Conservation (phyloP, 2,329 filamentous ascomycete genomes). For the Calonectria multiphialidica region DNA sequence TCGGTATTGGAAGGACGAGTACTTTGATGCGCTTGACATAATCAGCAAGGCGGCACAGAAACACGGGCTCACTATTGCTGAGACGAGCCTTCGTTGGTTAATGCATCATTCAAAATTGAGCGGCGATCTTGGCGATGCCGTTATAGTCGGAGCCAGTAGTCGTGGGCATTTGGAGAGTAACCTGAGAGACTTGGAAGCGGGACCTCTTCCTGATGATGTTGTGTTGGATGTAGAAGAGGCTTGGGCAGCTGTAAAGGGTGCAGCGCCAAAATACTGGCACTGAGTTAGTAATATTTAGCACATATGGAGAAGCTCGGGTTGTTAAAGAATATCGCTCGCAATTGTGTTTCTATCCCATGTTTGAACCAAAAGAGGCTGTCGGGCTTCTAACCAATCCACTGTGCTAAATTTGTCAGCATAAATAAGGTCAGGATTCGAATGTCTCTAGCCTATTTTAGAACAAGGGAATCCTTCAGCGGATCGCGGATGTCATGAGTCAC, state of each 20-base stretch:
- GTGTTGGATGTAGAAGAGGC: slow-evolving; percentile 58
- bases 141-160: slow-evolving; percentile 65
- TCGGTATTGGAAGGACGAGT: slow-evolving; percentile 72
- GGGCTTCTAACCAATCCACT: too few relatives aligned
- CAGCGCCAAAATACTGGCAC: slow-evolving; percentile 48
- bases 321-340: too few relatives aligned
- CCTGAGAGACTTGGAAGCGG: slow-evolving; percentile 64
- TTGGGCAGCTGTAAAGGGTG: slow-evolving; percentile 18
- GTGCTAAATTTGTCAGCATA: not conserved
- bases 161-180: slow-evolving; percentile 63
- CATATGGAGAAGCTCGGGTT: not conserved
- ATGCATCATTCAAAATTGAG: slow-evolving; percentile 72
- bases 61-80: slow-evolving; percentile 73
- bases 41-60: slow-evolving; percentile 74
- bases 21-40: slow-evolving; percentile 68
- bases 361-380: too few relatives aligned
- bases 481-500: not conserved
- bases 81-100: slow-evolving; percentile 77
- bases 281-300: not conserved
- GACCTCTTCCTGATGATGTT: slow-evolving; percentile 78
- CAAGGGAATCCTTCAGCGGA: not conserved
- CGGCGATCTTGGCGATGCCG: slow-evolving; percentile 57
- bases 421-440: too few relatives aligned
- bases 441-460: too few relatives aligned
- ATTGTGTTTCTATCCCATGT: too few relatives aligned